Percentiles rank a stretch among this genome's conserved stretches.
Evolutionary conservation across 176 grass and related monocot species (phyloP).

Genomic region (Alloteropsis semialata): DNA sequence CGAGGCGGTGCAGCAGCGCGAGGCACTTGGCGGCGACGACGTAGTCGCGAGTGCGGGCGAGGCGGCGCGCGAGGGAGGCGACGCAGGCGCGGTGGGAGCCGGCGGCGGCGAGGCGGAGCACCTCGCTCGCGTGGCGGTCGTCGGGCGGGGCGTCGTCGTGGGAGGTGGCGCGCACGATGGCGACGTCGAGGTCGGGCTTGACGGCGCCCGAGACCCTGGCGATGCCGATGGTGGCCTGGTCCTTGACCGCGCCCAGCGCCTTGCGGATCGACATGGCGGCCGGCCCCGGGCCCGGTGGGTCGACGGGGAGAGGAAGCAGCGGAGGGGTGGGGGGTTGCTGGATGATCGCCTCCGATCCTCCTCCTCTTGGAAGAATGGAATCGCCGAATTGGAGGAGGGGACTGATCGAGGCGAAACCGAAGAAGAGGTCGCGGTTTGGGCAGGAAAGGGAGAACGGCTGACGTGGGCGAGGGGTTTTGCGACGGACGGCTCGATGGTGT

Average conservation of each 20-base stretch:
- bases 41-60: conserved; percentile 67
- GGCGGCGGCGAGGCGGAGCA: conserved; percentile 45
- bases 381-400: neutral
- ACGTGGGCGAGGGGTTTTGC: neutral
- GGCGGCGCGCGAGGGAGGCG: conserved; percentile 49
- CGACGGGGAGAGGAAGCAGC: no score
- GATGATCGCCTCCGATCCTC: neutral
- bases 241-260: conserved; percentile 77
- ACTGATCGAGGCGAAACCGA: neutral
- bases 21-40: conserved; percentile 81
- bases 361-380: neutral
- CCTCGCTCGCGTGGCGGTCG: conserved; percentile 45
- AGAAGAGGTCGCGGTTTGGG: conserved; percentile 15
- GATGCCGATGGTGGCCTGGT: conserved; percentile 73
- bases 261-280: conserved; percentile 57
- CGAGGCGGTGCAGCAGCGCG: conserved; percentile 64
- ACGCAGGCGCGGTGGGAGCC: conserved; percentile 35
- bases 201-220: conserved; percentile 57
- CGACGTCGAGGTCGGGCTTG: conserved; percentile 72
- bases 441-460: neutral
- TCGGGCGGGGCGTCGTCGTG: conserved; percentile 64
- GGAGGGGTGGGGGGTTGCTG: neutral
- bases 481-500: neutral
- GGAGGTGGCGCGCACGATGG: conserved; percentile 67
- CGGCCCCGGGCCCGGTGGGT: neutral